phyloP scores from a whole-genome alignment of 352 stramenopile species.

The Phytophthora multivora region DNA sequence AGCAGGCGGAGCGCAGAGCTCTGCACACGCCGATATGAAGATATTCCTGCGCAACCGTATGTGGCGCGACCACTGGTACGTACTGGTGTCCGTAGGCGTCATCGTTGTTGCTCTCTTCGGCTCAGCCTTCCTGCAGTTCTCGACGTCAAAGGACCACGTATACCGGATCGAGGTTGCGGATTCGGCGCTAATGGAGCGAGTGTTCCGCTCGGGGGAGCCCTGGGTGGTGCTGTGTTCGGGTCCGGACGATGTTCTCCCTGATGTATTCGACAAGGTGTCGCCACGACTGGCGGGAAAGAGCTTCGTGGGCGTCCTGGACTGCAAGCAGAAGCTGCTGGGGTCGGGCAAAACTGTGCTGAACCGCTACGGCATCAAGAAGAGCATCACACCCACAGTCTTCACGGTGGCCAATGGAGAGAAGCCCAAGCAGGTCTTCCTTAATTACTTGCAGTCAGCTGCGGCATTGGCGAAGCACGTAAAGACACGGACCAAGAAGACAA shows the following conservation, averaged over 20 bases:
- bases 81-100: conserved; percentile 45
- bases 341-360: conserved; percentile 64
- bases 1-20: conserved; percentile 43
- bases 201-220: conserved; percentile 82
- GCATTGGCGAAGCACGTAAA: conserved; percentile 67
- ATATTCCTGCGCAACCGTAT: conserved; percentile 84
- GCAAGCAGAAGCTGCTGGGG: conserved; percentile 52
- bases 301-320: conserved; percentile 78
- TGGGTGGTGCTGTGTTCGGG: conserved; percentile 82
- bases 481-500: conserved; percentile 54
- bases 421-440: conserved; percentile 76
- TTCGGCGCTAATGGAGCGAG: conserved; percentile 53
- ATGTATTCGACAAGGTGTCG: conserved; percentile 73
- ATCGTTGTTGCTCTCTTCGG: conserved; percentile 72
- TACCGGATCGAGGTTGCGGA: conserved; percentile 70
- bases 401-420: conserved; percentile 79
- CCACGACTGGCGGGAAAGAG: conserved; percentile 58
- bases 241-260: conserved; percentile 69
- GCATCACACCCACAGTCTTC: conserved; percentile 76
- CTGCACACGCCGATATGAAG: conserved; percentile 71
- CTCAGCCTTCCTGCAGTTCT: conserved; percentile 70
- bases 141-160: conserved; percentile 60
- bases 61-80: conserved; percentile 81
- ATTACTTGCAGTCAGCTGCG: conserved; percentile 63
- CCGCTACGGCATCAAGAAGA: conserved; percentile 64